Base-by-base conservation (phyloP, 2,329 filamentous ascomycete genomes). In the Xylariaceae sp. region DNA sequence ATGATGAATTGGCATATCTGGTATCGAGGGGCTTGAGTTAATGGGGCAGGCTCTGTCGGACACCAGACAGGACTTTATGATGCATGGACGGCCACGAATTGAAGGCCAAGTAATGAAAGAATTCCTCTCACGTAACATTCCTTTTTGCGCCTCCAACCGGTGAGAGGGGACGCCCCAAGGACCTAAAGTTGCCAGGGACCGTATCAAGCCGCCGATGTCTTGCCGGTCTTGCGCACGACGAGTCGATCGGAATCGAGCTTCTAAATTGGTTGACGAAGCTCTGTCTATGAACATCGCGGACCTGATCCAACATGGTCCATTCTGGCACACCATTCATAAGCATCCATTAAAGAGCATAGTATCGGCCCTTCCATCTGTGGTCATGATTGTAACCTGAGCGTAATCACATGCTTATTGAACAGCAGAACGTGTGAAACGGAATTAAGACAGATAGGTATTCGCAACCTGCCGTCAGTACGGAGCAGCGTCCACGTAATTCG, bases 21-120 rank as follows among this genome's bases (percentile, higher is more conserved):
- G 55, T 51, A 59, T 55, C 35, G 51, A 8, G n/a, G 51, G 48
- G 51, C 49, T 55, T 54, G 23, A 49, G 53, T 54, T 57, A 23
- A 53, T 35, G 49, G 47, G 48, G 47, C 17, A 17, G 50, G 51
- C 10, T 58, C 53, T 42, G 23, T 47, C 52, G 51, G 57, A 55
- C 45, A 35, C 10, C 23, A 30, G 15, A 13, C 10, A 18, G 55
- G 44, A 57, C 51, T 64, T 53, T 60, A 55, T 52, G 42, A 60
- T 56, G 51, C 51, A 51, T 58, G 60, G 53, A 45, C 35, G 54
- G 42, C 49, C 45, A 54, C 48, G 35, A 51, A 52, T 53, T 30
- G 23, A 59, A n/a, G 56, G 55, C 54, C 48, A 45, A 50, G 53
- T 57, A 59, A 59, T 57, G 56, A 44, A 63, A 61, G 51, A 17